A percentile compares a stretch with the other conserved stretches of the same genome.
phyloP scores from a whole-genome alignment of 352 stramenopile genomes.

The Phytophthora sojae region DNA sequence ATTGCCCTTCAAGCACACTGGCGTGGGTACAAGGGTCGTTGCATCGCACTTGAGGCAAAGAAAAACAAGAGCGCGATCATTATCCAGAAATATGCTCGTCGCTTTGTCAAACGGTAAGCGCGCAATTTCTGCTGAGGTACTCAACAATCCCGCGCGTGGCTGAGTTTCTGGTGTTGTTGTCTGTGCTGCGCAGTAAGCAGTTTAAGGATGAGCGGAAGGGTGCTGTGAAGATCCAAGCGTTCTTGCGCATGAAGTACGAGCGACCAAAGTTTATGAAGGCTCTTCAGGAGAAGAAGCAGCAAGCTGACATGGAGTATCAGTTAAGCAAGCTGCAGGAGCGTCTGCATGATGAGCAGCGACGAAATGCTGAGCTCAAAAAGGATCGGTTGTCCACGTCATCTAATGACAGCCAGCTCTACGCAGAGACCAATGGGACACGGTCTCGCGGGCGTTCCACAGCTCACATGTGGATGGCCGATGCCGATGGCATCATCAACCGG shows the following conservation, averaged over 20 bases:
- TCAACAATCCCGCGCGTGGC: background rate
- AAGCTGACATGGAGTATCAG: constrained; percentile 68
- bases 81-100: constrained; percentile 72
- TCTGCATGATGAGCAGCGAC: constrained; percentile 67
- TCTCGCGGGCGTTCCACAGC: constrained; percentile 69
- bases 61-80: constrained; percentile 69
- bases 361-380: constrained; percentile 65
- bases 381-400: constrained; percentile 49
- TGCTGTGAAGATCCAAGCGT: constrained; percentile 67
- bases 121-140: background rate
- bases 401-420: constrained; percentile 51
- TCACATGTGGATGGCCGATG: constrained; percentile 87
- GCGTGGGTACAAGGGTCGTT: constrained; percentile 75
- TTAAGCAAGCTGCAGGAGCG: constrained; percentile 65
- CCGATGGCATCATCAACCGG: constrained; percentile 83
- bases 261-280: constrained; percentile 61
- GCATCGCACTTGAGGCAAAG: constrained; percentile 53
- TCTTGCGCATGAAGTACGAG: constrained; percentile 70
- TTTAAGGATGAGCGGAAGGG: constrained; percentile 61
- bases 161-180: constrained; percentile 10
- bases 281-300: constrained; percentile 62
- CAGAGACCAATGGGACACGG: constrained; percentile 48
- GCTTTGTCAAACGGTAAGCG: constrained; percentile 65
- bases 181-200: constrained; percentile 45
- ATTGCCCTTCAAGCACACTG: constrained; percentile 78